Percentiles rank a stretch among this genome's conserved stretches.
phyloP scores from a whole-genome alignment of 2,329 filamentous ascomycete species.

The Scytalidium sp. region DNA sequence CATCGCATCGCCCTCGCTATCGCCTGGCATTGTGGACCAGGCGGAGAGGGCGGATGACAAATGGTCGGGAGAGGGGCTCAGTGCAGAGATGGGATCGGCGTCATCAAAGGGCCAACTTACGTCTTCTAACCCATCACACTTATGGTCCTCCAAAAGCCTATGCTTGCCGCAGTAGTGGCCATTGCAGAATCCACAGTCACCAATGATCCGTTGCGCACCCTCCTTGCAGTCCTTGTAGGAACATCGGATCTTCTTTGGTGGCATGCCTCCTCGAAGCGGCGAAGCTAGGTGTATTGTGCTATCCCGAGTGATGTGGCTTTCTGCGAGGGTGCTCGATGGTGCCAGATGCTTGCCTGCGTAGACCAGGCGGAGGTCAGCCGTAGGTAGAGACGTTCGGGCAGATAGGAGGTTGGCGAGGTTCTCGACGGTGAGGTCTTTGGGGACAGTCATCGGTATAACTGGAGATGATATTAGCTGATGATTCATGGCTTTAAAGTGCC shows the following conservation, averaged over 20 bases:
- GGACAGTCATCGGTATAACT: slow-evolving; percentile 57
- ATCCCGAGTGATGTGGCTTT: slow-evolving; percentile 45
- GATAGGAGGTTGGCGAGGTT: slow-evolving; percentile 55
- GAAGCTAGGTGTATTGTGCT: slow-evolving; percentile 51
- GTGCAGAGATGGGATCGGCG: slow-evolving; percentile 9
- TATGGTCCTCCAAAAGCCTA: slow-evolving; percentile 88
- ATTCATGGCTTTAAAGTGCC: background rate
- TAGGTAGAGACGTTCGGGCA: slow-evolving; percentile 51
- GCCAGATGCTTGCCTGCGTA: slow-evolving; percentile 56
- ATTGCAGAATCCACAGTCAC: slow-evolving; percentile 92
- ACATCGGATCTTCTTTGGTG: slow-evolving; percentile 79
- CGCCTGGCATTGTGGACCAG: background rate
- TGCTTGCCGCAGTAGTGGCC: slow-evolving; percentile 96
- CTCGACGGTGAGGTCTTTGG: slow-evolving; percentile 48
- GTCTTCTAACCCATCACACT: slow-evolving; percentile 88
- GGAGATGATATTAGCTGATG: slow-evolving; percentile 18
- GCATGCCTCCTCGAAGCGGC: slow-evolving; percentile 56
- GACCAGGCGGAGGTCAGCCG: slow-evolving; percentile 50
- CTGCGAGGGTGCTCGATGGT: slow-evolving; percentile 36
- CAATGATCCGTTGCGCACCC: slow-evolving; percentile 86
- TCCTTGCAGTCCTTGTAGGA: slow-evolving; percentile 87
- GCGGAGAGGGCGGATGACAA: slow-evolving; percentile 6
- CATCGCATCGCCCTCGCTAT: background rate
- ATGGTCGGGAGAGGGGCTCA: slow-evolving; percentile 12
- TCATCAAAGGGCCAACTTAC: slow-evolving; percentile 44